Percentiles rank a stretch among this genome's conserved stretches.
Conservation (phyloP, 352 stramenopile species). For the Plasmopara muralis region DNA sequence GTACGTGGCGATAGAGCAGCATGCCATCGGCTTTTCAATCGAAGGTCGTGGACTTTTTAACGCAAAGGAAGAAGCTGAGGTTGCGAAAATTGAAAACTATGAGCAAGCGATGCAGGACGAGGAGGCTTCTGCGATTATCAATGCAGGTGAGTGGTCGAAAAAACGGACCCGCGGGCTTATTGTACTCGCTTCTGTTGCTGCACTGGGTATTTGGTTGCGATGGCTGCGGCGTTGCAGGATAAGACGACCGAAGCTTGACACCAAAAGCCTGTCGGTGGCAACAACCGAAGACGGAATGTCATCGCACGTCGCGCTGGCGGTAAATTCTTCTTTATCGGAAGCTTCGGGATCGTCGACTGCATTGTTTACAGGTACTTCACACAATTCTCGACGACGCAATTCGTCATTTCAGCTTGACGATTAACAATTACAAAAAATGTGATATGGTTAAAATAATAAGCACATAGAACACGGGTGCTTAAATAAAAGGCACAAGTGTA, state of each 20-base stretch:
- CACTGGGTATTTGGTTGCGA: slow-evolving; percentile 25
- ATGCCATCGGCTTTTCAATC: slow-evolving; percentile 77
- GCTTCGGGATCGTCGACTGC: slow-evolving; percentile 20
- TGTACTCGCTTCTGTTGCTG: slow-evolving; percentile 16
- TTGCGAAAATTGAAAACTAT: slow-evolving; percentile 46
- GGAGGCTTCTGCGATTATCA: slow-evolving; percentile 26
- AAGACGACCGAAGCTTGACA: slow-evolving; percentile 15
- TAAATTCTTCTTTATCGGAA: slow-evolving; percentile 15
- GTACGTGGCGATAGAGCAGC: slow-evolving; percentile 48
- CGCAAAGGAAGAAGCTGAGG: slow-evolving; percentile 46
- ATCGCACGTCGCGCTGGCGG: slow-evolving; percentile 18
- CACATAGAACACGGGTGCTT: too few species aligned
- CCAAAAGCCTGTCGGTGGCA: slow-evolving; percentile 12
- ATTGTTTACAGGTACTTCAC: slow-evolving; percentile 20
- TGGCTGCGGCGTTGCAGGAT: slow-evolving; percentile 23
- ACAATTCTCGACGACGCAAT: slow-evolving; percentile 16
- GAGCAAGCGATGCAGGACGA: slow-evolving; percentile 28
- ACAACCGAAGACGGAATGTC: slow-evolving; percentile 4
- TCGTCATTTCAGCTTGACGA: slow-evolving; percentile 32
- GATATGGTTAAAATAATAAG: too few species aligned
- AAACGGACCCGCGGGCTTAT: slow-evolving; percentile 17
- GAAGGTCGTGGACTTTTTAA: slow-evolving; percentile 56
- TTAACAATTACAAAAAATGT: slow-evolving; percentile 12
- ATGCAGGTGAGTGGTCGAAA: slow-evolving; percentile 16
- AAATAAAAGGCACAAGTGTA: too few species aligned